phyloP scores from a whole-genome alignment of 148 eudicot genomes.

The Rhododendron simsii region DNA sequence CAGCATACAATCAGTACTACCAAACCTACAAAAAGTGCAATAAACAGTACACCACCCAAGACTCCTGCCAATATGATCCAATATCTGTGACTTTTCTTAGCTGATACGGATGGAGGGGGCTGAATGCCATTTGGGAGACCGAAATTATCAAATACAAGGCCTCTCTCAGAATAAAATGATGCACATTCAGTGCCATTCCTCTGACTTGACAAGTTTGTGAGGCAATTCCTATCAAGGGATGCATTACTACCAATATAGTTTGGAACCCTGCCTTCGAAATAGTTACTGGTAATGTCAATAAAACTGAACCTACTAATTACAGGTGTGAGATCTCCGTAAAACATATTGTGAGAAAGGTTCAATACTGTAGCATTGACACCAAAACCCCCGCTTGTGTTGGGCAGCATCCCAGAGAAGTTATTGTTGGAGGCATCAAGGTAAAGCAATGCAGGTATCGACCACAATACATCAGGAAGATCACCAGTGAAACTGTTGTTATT shows the following conservation, averaged over 20 bases:
- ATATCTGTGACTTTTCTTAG: conserved; percentile 30
- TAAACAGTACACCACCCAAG: conserved; percentile 61
- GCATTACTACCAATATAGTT: conserved; percentile 29
- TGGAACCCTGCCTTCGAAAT: conserved; percentile 64
- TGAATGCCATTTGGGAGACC: conserved; percentile 45
- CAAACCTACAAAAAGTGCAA: conserved; percentile 39
- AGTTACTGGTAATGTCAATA: conserved; percentile 57
- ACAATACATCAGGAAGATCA: conserved; percentile 52
- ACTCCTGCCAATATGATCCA: conserved; percentile 62
- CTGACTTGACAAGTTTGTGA: conserved; percentile 47
- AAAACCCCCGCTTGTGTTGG: conserved; percentile 27
- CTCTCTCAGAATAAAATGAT: conserved; percentile 53
- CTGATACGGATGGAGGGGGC: conserved; percentile 20
- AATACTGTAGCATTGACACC: conserved; percentile 43
- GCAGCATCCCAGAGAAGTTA: conserved; percentile 65
- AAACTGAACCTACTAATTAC: conserved; percentile 48
- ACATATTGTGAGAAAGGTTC: conserved; percentile 62
- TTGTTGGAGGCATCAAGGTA: conserved; percentile 69
- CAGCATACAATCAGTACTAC: conserved; percentile 41
- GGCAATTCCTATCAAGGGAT: conserved; percentile 57
- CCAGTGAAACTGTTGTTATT: conserved; percentile 61
- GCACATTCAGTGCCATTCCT: conserved; percentile 49
- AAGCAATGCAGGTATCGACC: conserved; percentile 56
- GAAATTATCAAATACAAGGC: conserved; percentile 65
- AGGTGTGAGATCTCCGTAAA: conserved; percentile 54